A percentile compares a stretch with the other conserved stretches of the same genome.
phyloP scores from a whole-genome alignment of 192 early-diverging fungal genomes.

The Paraglomus brasilianum region DNA sequence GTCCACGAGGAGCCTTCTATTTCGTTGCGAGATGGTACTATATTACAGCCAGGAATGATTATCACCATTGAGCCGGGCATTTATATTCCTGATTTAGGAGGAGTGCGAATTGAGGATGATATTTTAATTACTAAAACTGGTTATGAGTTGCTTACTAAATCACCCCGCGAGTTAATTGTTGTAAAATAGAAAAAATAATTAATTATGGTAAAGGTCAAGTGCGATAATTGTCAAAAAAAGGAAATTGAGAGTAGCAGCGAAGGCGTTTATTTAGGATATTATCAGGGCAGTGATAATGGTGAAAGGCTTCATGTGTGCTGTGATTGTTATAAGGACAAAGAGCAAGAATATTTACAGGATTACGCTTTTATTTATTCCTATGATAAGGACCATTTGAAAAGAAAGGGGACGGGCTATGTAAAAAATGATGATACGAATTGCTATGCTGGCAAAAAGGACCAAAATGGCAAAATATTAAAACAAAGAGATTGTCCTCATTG shows the following conservation, averaged over 20 bases:
- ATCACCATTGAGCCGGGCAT: constrained; percentile 56
- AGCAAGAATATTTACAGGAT: too few relatives aligned
- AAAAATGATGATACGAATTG: too few relatives aligned
- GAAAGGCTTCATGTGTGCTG: too few relatives aligned
- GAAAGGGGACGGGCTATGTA: too few relatives aligned
- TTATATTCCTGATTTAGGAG: constrained; percentile 37
- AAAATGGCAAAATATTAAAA: not conserved
- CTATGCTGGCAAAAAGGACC: constrained; percentile 5
- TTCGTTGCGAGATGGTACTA: constrained; percentile 46
- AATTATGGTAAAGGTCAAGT: not conserved
- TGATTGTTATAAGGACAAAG: too few relatives aligned
- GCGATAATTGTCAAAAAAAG: too few relatives aligned
- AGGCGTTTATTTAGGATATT: too few relatives aligned
- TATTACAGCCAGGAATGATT: constrained; percentile 45
- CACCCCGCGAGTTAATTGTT: constrained; percentile 10
- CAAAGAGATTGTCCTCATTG: not conserved
- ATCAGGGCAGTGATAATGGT: too few relatives aligned
- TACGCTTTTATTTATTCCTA: too few relatives aligned
- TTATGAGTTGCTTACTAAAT: constrained; percentile 36
- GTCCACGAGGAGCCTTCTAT: constrained; percentile 58
- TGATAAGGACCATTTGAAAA: too few relatives aligned
- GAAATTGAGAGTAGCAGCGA: too few relatives aligned
- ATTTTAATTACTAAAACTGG: constrained; percentile 38
- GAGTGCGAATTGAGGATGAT: constrained; percentile 40
- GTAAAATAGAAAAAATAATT: not conserved